These are phyloP conservation scores for Coemansia sp. DNA, from an alignment of 192 early-diverging fungal species.

Conservation along the genomic window DNA sequence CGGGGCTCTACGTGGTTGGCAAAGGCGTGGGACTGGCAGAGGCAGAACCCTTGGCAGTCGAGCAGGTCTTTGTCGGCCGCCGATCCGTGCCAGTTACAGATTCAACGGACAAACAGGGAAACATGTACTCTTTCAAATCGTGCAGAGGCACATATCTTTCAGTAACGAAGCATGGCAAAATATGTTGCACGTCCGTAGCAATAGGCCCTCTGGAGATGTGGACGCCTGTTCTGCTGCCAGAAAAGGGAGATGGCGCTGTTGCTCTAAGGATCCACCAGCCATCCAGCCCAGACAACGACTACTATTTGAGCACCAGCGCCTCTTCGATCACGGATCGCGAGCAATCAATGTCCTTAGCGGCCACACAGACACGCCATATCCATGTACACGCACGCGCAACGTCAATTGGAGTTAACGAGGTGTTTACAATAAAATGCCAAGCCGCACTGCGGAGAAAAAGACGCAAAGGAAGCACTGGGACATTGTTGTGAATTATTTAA, in stretches of 20 bases:
- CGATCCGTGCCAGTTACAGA: slow-evolving; percentile 23
- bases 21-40: slow-evolving; percentile 5
- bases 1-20: slow-evolving; percentile 11
- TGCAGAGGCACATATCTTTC: slow-evolving; percentile 26
- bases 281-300: slow-evolving; percentile 5
- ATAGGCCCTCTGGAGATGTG: slow-evolving; percentile 46
- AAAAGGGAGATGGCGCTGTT: slow-evolving; percentile 35
- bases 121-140: slow-evolving; percentile 33
- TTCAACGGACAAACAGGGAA: slow-evolving; percentile 7
- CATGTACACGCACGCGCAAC: neutral
- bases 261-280: slow-evolving; percentile 27
- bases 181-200: slow-evolving; percentile 20
- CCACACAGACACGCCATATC: neutral
- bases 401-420: neutral
- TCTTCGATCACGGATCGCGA: neutral
- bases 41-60: slow-evolving; percentile 19
- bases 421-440: slow-evolving; percentile 13
- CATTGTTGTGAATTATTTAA: too few species aligned
- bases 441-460: slow-evolving; percentile 2
- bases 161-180: slow-evolving; percentile 8
- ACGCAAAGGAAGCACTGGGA: neutral
- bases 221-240: slow-evolving; percentile 35
- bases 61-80: slow-evolving; percentile 47
- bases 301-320: slow-evolving; percentile 15
- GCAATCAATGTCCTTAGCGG: neutral